Conservation (phyloP, 2,329 filamentous ascomycete species). For the Ceratocystis cacaofunesta region DNA sequence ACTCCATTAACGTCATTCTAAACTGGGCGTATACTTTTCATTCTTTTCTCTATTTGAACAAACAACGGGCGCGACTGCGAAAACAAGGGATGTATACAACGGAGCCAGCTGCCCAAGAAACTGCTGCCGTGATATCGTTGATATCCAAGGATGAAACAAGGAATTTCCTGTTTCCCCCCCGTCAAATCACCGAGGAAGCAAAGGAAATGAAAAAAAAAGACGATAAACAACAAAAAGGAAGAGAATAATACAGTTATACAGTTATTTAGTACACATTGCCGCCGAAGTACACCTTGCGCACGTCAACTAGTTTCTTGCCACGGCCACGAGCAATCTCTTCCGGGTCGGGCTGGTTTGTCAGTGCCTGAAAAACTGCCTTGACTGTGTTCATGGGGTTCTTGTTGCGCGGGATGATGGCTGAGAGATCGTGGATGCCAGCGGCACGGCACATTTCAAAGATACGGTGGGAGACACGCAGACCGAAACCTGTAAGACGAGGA, state of each 20-base stretch:
- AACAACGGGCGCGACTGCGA: neutral
- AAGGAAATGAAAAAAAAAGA: neutral
- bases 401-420: constrained; percentile 67
- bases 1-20: neutral
- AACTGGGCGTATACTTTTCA: neutral
- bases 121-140: constrained; percentile 5
- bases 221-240: neutral
- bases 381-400: constrained; percentile 97
- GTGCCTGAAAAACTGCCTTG: constrained; percentile 74
- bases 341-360: constrained; percentile 70
- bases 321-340: constrained; percentile 79
- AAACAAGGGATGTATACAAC: too few species aligned
- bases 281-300: constrained; percentile 92
- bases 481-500: constrained; percentile 53
- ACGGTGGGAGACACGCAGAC: constrained; percentile 75
- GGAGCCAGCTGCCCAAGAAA: neutral
- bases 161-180: neutral
- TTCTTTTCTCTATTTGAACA: constrained; percentile 5
- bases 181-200: neutral
- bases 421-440: constrained; percentile 73
- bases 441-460: constrained; percentile 91
- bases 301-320: constrained; percentile 91
- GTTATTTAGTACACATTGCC: constrained; percentile 46
- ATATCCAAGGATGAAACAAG: constrained; percentile 7
- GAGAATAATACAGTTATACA: neutral